Conservation (phyloP, 2,329 filamentous ascomycete species). For the Apiospora arundinis region DNA sequence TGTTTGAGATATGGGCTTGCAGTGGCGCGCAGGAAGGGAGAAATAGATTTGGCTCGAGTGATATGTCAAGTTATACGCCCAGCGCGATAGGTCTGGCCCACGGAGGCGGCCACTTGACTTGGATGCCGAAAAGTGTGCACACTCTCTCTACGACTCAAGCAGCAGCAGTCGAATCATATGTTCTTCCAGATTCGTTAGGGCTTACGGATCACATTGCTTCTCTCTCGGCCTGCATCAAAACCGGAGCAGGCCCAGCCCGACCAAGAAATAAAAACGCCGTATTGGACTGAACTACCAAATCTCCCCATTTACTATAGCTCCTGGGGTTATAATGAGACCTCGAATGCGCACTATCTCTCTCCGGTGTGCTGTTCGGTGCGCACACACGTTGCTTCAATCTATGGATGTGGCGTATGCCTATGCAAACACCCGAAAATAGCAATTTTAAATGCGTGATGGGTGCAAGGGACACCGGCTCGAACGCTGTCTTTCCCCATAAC, state of each 20-base stretch:
- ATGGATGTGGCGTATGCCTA: slow-evolving; percentile 8
- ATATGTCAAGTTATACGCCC: slow-evolving; percentile 12
- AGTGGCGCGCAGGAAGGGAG: not conserved
- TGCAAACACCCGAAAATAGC: slow-evolving; percentile 8
- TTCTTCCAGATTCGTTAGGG: not conserved
- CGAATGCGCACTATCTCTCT: not conserved
- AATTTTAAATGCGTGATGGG: not conserved
- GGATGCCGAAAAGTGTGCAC: not conserved
- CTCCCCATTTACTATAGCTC: not conserved
- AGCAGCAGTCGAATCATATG: not conserved
- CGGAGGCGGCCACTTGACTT: not conserved
- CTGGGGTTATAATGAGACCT: not conserved
- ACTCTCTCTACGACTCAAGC: not conserved
- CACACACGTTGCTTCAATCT: not conserved
- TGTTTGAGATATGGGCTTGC: slow-evolving; percentile 7
- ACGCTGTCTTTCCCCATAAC: not conserved
- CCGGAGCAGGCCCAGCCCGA: not conserved
- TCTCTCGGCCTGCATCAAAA: not conserved
- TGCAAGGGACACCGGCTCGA: not conserved
- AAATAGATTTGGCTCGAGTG: slow-evolving; percentile 8
- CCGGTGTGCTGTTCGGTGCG: not conserved
- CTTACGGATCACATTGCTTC: not conserved
- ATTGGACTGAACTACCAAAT: not conserved
- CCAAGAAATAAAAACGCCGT: not conserved
- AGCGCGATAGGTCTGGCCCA: not conserved